These are phyloP conservation scores for Tuber magnatum DNA, from an alignment of 495 filamentous ascomycete species.

Conservation along the genomic window DNA sequence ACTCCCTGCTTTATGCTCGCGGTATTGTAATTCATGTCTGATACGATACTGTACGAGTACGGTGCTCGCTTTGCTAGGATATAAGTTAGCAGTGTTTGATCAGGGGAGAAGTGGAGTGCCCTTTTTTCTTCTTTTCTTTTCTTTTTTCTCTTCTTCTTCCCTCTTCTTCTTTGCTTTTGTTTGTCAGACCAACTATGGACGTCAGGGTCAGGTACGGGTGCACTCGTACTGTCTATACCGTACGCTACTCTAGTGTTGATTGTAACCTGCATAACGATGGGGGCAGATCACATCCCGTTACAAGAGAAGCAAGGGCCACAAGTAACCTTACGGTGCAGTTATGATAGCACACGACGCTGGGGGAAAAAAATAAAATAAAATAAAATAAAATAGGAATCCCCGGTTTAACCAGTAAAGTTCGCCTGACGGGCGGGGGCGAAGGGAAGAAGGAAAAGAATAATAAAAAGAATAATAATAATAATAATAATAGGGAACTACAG, in stretches of 20 bases:
- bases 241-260: too few relatives aligned
- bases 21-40: too few relatives aligned
- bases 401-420: too few relatives aligned
- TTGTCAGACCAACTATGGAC: neutral
- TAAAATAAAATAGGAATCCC: too few relatives aligned
- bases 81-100: too few relatives aligned
- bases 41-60: too few relatives aligned
- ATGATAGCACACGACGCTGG: neutral
- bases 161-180: fast-evolving
- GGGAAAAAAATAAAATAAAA: neutral
- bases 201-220: neutral
- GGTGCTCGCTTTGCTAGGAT: too few relatives aligned
- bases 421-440: too few relatives aligned
- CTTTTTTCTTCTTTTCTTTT: neutral
- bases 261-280: neutral
- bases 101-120: neutral
- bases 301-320: neutral
- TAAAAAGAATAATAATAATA: too few relatives aligned
- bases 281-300: neutral
- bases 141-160: neutral
- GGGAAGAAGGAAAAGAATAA: too few relatives aligned
- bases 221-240: neutral
- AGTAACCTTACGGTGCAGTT: neutral
- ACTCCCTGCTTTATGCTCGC: too few relatives aligned
- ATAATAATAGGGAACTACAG: too few relatives aligned